Percentiles rank a stretch among this genome's conserved stretches.
Evolutionary conservation across 1,284 basidiomycete species (phyloP).

Genomic region (Malassezia restricta): DNA sequence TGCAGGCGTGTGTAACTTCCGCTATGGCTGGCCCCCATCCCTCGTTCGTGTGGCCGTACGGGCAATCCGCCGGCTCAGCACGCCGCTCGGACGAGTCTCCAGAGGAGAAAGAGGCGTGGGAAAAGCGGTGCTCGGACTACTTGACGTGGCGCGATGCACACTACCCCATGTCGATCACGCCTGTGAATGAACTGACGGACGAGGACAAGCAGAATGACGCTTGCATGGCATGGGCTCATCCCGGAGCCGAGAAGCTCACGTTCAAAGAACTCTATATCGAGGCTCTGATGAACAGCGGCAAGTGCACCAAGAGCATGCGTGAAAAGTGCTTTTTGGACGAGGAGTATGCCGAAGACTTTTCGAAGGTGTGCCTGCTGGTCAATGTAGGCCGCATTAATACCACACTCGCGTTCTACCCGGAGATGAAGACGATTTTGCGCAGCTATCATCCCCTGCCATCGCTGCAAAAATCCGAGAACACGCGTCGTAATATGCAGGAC

Average conservation of each 20-base stretch:
- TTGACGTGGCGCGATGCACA: slow-evolving; percentile 9
- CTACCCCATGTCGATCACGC: slow-evolving; percentile 13
- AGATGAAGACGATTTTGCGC: slow-evolving; percentile 68
- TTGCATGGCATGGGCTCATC: slow-evolving; percentile 16
- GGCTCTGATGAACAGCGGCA: slow-evolving; percentile 62
- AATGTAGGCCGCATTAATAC: slow-evolving; percentile 90
- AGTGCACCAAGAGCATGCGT: slow-evolving; percentile 73
- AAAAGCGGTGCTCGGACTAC: slow-evolving; percentile 6
- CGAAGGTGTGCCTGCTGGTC: slow-evolving; percentile 65
- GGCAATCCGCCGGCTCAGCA: slow-evolving; percentile 30
- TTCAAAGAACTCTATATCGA: slow-evolving; percentile 76
- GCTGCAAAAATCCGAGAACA: slow-evolving; percentile 56
- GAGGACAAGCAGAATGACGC: slow-evolving; percentile 10
- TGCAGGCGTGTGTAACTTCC: slow-evolving; percentile 8
- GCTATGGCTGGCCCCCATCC: slow-evolving; percentile 16
- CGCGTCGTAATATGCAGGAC: slow-evolving; percentile 64
- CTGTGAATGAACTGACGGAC: slow-evolving; percentile 2
- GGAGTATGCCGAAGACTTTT: slow-evolving; percentile 66
- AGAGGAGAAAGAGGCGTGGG: slow-evolving; percentile 25
- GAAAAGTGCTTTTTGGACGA: slow-evolving; percentile 70
- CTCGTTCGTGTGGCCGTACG: slow-evolving; percentile 35
- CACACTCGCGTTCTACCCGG: slow-evolving; percentile 65
- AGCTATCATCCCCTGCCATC: slow-evolving; percentile 71
- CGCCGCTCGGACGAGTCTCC: slow-evolving; percentile 30
- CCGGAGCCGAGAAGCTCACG: slow-evolving; percentile 46